Conservation (phyloP, 2,329 filamentous ascomycete species). For the Alternaria burnsii region DNA sequence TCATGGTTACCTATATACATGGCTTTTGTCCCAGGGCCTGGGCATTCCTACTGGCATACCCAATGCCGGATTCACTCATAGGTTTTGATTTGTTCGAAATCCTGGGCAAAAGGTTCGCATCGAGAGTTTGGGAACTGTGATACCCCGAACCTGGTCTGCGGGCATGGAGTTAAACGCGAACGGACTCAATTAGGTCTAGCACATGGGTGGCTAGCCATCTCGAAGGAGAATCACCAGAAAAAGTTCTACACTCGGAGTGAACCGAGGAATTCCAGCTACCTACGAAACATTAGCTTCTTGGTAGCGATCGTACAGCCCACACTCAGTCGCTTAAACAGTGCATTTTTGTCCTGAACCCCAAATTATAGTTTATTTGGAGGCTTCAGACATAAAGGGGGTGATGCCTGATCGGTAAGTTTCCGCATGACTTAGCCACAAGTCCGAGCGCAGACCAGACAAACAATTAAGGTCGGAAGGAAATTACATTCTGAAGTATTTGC, state of each 20-base stretch:
- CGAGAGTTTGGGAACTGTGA: not conserved
- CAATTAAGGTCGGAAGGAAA: not conserved
- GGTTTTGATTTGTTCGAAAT: not conserved
- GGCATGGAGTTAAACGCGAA: not conserved
- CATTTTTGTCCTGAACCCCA: not conserved
- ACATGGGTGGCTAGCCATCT: not conserved
- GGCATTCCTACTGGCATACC: not conserved
- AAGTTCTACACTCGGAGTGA: not conserved
- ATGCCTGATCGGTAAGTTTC: not conserved
- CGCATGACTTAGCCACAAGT: not conserved
- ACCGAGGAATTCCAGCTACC: not conserved
- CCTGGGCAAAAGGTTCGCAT: not conserved
- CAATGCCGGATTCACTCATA: not conserved
- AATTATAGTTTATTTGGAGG: not conserved
- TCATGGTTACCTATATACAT: not conserved
- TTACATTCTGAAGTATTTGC: not conserved
- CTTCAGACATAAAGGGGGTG: not conserved
- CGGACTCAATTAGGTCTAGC: not conserved
- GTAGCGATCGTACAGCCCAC: not conserved
- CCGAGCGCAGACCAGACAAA: not conserved
- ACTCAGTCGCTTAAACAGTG: not conserved
- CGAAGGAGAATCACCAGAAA: not conserved
- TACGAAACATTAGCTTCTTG: not conserved
- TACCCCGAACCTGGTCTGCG: not conserved
- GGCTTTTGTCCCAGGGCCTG: not conserved